Evolutionary conservation across 2,329 filamentous ascomycete species (phyloP).

Genomic region (Fusarium scirpi): DNA sequence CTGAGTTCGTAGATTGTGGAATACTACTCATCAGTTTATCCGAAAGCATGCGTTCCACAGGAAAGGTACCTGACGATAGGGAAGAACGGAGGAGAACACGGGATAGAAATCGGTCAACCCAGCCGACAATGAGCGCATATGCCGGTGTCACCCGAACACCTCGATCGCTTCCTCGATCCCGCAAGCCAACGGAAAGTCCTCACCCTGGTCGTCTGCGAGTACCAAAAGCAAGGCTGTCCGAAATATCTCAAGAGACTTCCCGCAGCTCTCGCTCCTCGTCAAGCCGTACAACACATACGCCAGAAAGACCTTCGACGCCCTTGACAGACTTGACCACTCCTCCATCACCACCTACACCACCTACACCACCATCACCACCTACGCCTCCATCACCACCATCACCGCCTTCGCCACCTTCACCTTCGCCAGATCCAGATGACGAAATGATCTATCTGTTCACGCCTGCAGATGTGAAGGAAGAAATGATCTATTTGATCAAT

Average conservation of each 20-base stretch:
- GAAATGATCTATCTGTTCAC: no score
- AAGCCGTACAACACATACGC: neutral
- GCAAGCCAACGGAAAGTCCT: no score
- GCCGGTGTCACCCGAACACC: no score
- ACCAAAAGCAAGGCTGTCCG: neutral
- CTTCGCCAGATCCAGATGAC: no score
- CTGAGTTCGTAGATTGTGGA: neutral
- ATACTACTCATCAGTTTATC: neutral
- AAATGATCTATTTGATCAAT: no score
- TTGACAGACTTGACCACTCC: accelerated
- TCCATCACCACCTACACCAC: no score
- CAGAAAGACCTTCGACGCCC: neutral
- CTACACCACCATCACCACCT: no score
- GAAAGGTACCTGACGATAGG: neutral
- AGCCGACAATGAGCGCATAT: neutral
- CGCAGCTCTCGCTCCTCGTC: neutral
- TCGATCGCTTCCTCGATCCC: neutral
- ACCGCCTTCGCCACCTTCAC: no score
- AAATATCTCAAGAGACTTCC: neutral
- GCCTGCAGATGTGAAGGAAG: no score
- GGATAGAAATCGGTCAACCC: neutral
- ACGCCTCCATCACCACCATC: no score
- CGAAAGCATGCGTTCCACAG: neutral
- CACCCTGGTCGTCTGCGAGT: neutral
- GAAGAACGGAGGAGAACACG: neutral